Conservation (phyloP, 495 filamentous ascomycete species). For the Cladorrhinum samala region DNA sequence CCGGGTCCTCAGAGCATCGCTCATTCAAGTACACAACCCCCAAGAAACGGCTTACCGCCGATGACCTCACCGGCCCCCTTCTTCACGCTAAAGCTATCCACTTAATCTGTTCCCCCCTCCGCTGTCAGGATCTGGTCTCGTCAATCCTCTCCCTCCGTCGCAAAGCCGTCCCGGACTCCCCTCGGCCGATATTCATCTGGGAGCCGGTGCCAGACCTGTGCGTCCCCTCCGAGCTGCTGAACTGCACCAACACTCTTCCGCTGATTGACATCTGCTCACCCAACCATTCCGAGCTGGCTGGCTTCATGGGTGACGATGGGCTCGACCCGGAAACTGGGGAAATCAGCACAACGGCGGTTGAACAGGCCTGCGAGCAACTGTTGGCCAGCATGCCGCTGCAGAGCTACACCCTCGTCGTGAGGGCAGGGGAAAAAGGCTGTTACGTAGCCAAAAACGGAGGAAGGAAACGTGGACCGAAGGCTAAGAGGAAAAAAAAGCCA, state of each 20-base stretch:
- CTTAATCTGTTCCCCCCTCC: conserved; percentile 72
- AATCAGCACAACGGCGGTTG: conserved; percentile 46
- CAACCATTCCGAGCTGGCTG: conserved; percentile 78
- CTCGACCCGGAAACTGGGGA: conserved; percentile 43
- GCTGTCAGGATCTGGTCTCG: conserved; percentile 69
- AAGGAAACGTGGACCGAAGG: conserved; percentile 31
- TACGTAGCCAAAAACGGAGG: conserved; percentile 49
- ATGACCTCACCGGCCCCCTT: conserved; percentile 43
- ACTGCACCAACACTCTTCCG: conserved; percentile 62
- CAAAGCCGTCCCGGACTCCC: conserved; percentile 15
- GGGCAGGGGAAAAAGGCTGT: conserved; percentile 45
- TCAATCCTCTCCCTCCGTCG: conserved; percentile 48
- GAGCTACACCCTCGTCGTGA: conserved; percentile 49
- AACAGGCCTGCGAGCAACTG: conserved; percentile 48
- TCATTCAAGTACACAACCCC: conserved; percentile 85
- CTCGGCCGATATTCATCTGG: conserved; percentile 76
- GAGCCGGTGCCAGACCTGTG: conserved; percentile 91
- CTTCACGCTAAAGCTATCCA: conserved; percentile 74
- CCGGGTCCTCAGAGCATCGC: conserved; percentile 37
- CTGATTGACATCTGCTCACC: conserved; percentile 81
- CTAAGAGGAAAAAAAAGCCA: conserved; percentile 30
- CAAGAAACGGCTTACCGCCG: conserved; percentile 63
- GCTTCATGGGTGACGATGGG: conserved; percentile 60
- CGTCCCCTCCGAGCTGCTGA: conserved; percentile 64
- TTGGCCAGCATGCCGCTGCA: conserved; percentile 48